phyloP scores from a whole-genome alignment of 2,329 filamentous ascomycete species.

The Akanthomyces muscarius region DNA sequence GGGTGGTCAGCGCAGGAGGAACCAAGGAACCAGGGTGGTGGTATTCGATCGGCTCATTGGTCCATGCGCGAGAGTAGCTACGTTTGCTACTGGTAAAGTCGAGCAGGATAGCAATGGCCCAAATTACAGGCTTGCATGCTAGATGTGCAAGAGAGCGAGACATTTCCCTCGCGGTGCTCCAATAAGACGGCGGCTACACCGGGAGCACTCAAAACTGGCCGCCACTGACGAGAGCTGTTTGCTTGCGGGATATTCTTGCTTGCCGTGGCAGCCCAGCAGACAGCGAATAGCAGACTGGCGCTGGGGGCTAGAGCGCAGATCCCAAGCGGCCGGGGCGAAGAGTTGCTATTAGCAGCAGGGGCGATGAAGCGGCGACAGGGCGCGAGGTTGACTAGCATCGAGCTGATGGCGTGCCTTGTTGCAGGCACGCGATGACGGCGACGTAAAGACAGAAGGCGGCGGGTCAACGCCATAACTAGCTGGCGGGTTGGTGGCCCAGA shows the following conservation, averaged over 20 bases:
- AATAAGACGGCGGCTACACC: background rate
- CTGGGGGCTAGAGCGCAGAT: background rate
- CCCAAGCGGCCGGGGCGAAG: background rate
- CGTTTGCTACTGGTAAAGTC: no score
- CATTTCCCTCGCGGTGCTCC: background rate
- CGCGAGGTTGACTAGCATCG: slow-evolving; percentile 6
- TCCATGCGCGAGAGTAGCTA: background rate
- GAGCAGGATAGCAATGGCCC: background rate
- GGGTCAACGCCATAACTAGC: background rate
- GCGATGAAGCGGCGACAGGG: background rate
- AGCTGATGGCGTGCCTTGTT: background rate
- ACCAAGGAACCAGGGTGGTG: background rate
- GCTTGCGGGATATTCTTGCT: slow-evolving; percentile 10
- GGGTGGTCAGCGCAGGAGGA: background rate
- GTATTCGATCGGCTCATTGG: background rate
- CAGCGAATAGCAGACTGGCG: background rate
- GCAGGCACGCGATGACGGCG: slow-evolving; percentile 1
- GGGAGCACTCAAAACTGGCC: background rate
- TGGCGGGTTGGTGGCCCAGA: background rate
- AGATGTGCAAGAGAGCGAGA: slow-evolving; percentile 10
- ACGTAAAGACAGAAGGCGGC: background rate
- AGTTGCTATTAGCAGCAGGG: background rate
- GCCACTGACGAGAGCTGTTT: slow-evolving; percentile 12
- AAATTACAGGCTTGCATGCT: slow-evolving; percentile 12
- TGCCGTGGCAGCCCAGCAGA: background rate